Evolutionary conservation across 257 asterid species (phyloP), one percentile per base, ranked within the genome.

Genomic region (Misopates orontium): DNA sequence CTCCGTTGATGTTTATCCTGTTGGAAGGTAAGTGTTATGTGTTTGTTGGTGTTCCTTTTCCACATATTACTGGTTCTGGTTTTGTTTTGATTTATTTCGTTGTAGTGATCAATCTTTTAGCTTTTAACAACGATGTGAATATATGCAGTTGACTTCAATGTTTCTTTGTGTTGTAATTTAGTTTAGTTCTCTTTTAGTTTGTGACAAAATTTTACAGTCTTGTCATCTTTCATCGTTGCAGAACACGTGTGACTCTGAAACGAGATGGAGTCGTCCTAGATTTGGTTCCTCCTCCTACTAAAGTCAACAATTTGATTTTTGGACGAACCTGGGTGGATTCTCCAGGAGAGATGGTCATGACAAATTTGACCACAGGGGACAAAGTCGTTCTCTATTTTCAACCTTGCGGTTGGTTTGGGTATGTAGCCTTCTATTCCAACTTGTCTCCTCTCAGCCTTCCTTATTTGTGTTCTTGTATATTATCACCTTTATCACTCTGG

Each of bases 401-500:
- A 76, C 99, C 99, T 56, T 94, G 97, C 64, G 96, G 99, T 56
- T 94, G 99, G 99, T 90, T 94, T 67, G 99, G 99, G 99, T 93
- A 86, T 56, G 95, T 40, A 50, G 62, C 58, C 32, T 54, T 45
- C 51, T 54, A 51, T 32, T 19, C 50, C 16, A 3, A 45, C 55
- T 24, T 45, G 45, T 55, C 48, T 51, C 42, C 31, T 45, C 57
- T 40, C 19, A 9, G 48, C 25, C 56, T 8, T 47, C 53, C n/a
- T 10, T 66, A 24, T 13, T 58, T 55, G 21, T 22, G 32, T 25
- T 56, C 7, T 60, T 60, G 12, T 67, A 10, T 16, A 40, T 23
- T 48, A 22, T 16, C 12, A 14, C 48, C 59, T 66, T 31, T 18
- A 47, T 16, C 24, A n/a, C 40, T 10, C 5, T 4, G 40, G 48